phyloP scores from a whole-genome alignment of 208 protist species.

The Novymonas esmeraldas region DNA sequence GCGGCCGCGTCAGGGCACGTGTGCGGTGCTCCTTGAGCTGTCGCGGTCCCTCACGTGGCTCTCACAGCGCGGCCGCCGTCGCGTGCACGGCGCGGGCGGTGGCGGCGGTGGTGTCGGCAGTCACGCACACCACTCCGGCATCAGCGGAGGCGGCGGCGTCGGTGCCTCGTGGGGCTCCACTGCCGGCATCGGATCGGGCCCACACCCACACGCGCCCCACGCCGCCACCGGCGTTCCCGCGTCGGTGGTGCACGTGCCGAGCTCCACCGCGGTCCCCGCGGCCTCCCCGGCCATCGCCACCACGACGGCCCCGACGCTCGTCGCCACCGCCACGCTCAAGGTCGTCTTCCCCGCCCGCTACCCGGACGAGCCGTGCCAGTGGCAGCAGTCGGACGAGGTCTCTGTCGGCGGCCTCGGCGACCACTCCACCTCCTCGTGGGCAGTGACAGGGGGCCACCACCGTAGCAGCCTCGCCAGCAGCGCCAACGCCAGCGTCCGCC shows the following conservation, averaged over 20 bases:
- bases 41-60: slow-evolving; percentile 29
- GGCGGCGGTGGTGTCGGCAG: not conserved
- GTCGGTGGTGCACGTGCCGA: not conserved
- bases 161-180: too few species aligned
- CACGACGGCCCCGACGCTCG: slow-evolving; percentile 11
- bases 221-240: not conserved
- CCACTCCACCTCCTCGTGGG: slow-evolving; percentile 27
- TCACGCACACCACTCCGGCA: not conserved
- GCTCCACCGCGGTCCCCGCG: not conserved
- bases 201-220: too few species aligned
- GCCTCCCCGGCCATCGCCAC: not conserved
- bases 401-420: slow-evolving; percentile 20
- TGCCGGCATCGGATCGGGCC: too few species aligned
- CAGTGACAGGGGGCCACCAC: slow-evolving; percentile 17
- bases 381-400: slow-evolving; percentile 39
- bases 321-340: slow-evolving; percentile 35
- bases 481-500: not conserved
- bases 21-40: slow-evolving; percentile 29
- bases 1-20: slow-evolving; percentile 31
- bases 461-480: not conserved
- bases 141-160: not conserved
- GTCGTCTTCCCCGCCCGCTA: slow-evolving; percentile 47
- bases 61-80: slow-evolving; percentile 16
- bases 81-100: not conserved
- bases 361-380: slow-evolving; percentile 47